Percentiles rank a stretch among this genome's conserved stretches.
Conservation (phyloP, 345 rosid genomes). For the Aquilaria sinensis region DNA sequence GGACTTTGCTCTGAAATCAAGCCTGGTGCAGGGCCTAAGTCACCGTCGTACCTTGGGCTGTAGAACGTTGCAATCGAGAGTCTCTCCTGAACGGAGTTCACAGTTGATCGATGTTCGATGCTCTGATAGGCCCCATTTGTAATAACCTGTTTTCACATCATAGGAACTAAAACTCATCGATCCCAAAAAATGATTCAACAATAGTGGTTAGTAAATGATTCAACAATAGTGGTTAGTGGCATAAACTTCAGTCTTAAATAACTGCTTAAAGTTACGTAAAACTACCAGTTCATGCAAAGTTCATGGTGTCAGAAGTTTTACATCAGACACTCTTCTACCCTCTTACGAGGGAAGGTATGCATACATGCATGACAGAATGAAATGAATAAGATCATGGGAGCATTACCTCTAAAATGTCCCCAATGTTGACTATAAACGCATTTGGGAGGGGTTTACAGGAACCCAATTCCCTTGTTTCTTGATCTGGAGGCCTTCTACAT, state of each 20-base stretch:
- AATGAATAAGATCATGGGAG: no score
- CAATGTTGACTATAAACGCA: constrained; percentile 30
- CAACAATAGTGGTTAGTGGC: no score
- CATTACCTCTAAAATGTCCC: constrained; percentile 27
- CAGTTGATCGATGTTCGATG: constrained; percentile 41
- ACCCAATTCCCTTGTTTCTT: constrained; percentile 30
- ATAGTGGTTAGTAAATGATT: no score
- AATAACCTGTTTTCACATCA: constrained; percentile 22
- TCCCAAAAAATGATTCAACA: no score
- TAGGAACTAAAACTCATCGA: no score
- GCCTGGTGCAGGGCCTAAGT: constrained; percentile 40
- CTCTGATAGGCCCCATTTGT: constrained; percentile 40
- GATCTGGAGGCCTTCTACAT: constrained; percentile 26
- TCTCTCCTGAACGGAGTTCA: constrained; percentile 34
- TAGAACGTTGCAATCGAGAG: constrained; percentile 41
- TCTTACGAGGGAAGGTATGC: no score
- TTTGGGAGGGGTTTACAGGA: constrained; percentile 25
- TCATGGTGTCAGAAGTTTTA: no score
- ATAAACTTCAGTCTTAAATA: no score
- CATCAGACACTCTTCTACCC: no score
- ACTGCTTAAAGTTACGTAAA: no score
- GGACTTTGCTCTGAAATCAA: constrained; percentile 23
- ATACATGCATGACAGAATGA: no score
- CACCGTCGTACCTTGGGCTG: constrained; percentile 19
- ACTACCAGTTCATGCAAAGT: no score